Base-by-base conservation (phyloP, 495 filamentous ascomycete species). In the Tetracladium setigerum region DNA sequence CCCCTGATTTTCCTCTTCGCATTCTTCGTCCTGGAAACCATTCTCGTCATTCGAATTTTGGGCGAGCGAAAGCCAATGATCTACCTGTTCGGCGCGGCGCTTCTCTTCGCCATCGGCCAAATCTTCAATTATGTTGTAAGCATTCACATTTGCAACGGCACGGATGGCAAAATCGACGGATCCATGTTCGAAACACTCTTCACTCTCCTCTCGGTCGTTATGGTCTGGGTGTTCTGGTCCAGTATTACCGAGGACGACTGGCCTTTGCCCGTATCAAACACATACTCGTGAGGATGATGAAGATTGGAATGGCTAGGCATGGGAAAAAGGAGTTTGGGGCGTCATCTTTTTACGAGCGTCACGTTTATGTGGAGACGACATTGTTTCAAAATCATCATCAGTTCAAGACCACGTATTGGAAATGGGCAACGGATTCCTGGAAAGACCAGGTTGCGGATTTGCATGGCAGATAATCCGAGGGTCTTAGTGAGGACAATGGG, bases 191-290 rank as follows among this genome's bases (percentile, higher is more conserved):
- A 95, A 64, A 96, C 91, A 0, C 70, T 95, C 14, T 96, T 97
- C 69, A 96, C 88, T 0, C 69, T 96, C 0, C 64, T 88, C 12
- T 72, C 90, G 2, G 89, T 97, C 7, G 74, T 84, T 12, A 77
- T 76, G 65, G 59, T 95, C 40, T 99, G 91, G 91, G 59, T 85
- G 52, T 99, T 99, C 73, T 97, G 94, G 92, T 91, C 87, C 34
- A 95, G 88, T 70, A 99, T 99, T 58, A 99, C 92, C 4, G 92
- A 99, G 67, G 92, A 99, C 59, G 91, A 96, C 69, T 99, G 92
- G 92, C 89, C 92, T 1, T 77, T 83, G 72, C 79, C 82, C 10
- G 67, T 71, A 10, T 30, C 53, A n/a, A 52, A 44, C 47, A 49
- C 53, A 8, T 60, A 56, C 41, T 34, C 53, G 31, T 57, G 41